These are phyloP conservation scores for Malus hybrid DNA, from an alignment of 331 rosid genomes.

Conservation along the genomic window DNA sequence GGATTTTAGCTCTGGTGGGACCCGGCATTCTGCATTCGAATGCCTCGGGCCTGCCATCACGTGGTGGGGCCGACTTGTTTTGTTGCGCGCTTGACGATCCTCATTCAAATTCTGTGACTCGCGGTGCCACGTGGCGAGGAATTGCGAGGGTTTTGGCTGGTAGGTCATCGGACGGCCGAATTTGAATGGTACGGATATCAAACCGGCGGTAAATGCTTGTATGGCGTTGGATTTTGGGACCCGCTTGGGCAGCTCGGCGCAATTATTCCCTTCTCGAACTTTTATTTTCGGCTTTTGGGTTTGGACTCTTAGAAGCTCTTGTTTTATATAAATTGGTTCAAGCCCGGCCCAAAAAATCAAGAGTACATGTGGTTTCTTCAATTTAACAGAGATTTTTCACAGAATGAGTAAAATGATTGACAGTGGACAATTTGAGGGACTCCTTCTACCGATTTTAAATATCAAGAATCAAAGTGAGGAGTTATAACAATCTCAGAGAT, in stretches of 20 bases:
- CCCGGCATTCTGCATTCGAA: background rate
- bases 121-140: slow-evolving; percentile 26
- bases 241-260: background rate
- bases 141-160: background rate
- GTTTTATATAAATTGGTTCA: background rate
- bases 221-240: background rate
- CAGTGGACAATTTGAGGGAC: too few species aligned
- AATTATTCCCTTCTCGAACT: background rate
- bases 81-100: slow-evolving; percentile 67
- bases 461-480: too few species aligned
- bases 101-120: slow-evolving; percentile 39
- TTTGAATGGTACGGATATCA: background rate
- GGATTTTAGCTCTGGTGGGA: background rate
- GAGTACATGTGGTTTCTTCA: too few species aligned
- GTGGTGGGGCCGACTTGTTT: slow-evolving; percentile 45
- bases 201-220: background rate
- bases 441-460: too few species aligned
- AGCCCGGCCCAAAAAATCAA: background rate
- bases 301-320: background rate
- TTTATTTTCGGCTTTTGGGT: background rate
- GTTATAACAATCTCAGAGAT: too few species aligned
- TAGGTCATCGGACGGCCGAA: slow-evolving; percentile 11
- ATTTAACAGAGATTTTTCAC: too few species aligned
- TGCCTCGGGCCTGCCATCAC: slow-evolving; percentile 32
- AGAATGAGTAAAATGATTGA: too few species aligned